These are phyloP conservation scores for Saturnispora sekii DNA, from an alignment of 805 yeast genomes.

Conservation along the genomic window DNA sequence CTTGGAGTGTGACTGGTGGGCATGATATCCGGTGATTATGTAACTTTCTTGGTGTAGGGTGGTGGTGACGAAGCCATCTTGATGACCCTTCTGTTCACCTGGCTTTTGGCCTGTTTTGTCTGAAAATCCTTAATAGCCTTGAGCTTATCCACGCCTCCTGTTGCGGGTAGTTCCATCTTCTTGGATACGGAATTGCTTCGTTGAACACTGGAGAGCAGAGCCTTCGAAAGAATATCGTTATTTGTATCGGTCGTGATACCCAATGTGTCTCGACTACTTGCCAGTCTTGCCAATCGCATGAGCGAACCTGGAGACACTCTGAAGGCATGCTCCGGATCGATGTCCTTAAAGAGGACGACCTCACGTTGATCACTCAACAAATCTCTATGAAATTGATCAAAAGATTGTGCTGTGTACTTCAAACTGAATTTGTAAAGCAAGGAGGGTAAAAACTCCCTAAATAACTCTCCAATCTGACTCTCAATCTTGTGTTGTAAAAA, in stretches of 20 bases:
- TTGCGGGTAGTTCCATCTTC: constrained; percentile 1
- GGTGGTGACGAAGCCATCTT: constrained; percentile 5
- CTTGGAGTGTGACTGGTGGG: too few species aligned
- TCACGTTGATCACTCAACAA: constrained; percentile 25
- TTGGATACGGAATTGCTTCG: constrained; percentile 1
- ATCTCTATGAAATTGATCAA: constrained; percentile 30
- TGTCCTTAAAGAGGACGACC: constrained; percentile 32
- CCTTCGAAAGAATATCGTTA: constrained; percentile 1
- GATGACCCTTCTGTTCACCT: constrained; percentile 6
- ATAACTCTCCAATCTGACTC: constrained; percentile 65
- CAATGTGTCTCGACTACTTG: constrained; percentile 70
- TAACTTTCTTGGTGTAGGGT: background rate
- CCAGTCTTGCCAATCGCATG: constrained; percentile 56
- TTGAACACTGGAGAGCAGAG: background rate
- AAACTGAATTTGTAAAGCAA: constrained; percentile 68
- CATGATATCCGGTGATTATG: too few species aligned
- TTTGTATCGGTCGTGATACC: constrained; percentile 24
- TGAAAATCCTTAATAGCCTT: constrained; percentile 4
- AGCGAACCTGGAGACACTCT: constrained; percentile 53
- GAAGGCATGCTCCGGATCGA: constrained; percentile 51
- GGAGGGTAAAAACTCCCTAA: constrained; percentile 77
- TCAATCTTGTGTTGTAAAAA: constrained; percentile 79
- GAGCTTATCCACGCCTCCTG: background rate
- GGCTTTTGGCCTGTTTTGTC: background rate
- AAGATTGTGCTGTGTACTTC: constrained; percentile 41